These are phyloP conservation scores for Trichoderma oligosporum DNA, from an alignment of 2,329 filamentous ascomycete species.

Conservation along the genomic window DNA sequence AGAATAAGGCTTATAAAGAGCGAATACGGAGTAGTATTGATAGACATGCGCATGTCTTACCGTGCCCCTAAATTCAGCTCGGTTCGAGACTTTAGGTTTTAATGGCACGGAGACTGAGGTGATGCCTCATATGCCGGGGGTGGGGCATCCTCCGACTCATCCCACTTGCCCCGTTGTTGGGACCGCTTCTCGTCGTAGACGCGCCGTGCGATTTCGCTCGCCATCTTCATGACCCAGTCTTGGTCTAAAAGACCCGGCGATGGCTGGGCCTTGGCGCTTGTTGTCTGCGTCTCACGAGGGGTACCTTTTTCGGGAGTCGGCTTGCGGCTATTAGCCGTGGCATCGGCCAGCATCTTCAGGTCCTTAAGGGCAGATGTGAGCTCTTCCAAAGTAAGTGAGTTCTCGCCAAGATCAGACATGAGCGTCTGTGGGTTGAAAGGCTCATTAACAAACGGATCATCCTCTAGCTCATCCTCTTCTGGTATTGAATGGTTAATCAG, in stretches of 20 bases:
- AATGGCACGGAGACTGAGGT: slow-evolving; percentile 33
- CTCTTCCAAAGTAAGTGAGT: slow-evolving; percentile 25
- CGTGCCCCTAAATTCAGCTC: not conserved
- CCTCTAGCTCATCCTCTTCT: slow-evolving; percentile 56
- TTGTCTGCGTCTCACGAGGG: slow-evolving; percentile 28
- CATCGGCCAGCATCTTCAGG: slow-evolving; percentile 22
- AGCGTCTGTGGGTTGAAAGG: slow-evolving; percentile 30
- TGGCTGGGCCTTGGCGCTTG: not conserved
- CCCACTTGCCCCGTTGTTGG: slow-evolving; percentile 34
- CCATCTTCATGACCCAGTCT: slow-evolving; percentile 90
- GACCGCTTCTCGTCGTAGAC: slow-evolving; percentile 81
- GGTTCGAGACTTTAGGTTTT: slow-evolving; percentile 11
- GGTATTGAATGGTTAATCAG: slow-evolving; percentile 53
- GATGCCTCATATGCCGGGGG: slow-evolving; percentile 60
- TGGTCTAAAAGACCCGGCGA: slow-evolving; percentile 66
- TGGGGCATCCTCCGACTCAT: slow-evolving; percentile 54
- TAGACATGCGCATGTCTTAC: slow-evolving; percentile 20
- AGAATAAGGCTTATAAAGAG: slow-evolving; percentile 11
- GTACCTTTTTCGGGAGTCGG: slow-evolving; percentile 12
- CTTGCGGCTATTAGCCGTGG: slow-evolving; percentile 7
- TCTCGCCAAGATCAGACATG: slow-evolving; percentile 24
- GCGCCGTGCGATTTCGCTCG: slow-evolving; percentile 80
- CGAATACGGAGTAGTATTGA: not conserved
- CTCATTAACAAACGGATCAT: slow-evolving; percentile 27
- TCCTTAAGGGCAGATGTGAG: slow-evolving; percentile 25